Evolutionary conservation across 2,329 filamentous ascomycete species (phyloP).

Genomic region (Aspergillus sp.): DNA sequence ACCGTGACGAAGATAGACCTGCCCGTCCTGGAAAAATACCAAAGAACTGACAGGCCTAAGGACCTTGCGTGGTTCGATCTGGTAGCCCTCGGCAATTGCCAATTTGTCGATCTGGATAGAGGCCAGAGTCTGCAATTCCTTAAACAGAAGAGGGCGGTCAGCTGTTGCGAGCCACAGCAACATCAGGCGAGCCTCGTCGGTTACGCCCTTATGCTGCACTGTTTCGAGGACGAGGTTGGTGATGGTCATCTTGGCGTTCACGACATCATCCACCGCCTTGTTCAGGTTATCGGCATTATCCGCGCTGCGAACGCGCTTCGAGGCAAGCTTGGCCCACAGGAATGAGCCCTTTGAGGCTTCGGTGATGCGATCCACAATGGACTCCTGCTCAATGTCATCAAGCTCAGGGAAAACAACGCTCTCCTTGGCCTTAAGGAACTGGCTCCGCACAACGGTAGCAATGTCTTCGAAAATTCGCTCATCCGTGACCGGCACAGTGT

Average conservation of each 20-base stretch:
- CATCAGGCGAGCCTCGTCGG: slow-evolving; percentile 34
- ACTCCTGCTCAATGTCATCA: slow-evolving; percentile 36
- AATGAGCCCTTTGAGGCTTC: slow-evolving; percentile 41
- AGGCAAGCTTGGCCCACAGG: slow-evolving; percentile 42
- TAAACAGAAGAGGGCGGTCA: slow-evolving; percentile 36
- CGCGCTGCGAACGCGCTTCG: slow-evolving; percentile 34
- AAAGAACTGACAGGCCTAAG: slow-evolving; percentile 36
- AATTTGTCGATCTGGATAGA: slow-evolving; percentile 35
- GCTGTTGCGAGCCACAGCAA: slow-evolving; percentile 42
- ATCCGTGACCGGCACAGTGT: slow-evolving; percentile 29
- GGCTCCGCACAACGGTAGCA: slow-evolving; percentile 33
- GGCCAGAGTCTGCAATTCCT: slow-evolving; percentile 34
- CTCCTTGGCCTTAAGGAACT: slow-evolving; percentile 18
- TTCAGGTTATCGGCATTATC: slow-evolving; percentile 24
- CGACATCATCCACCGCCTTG: slow-evolving; percentile 33
- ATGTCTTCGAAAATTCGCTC: slow-evolving; percentile 43
- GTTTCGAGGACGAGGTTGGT: slow-evolving; percentile 34
- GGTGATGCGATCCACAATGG: slow-evolving; percentile 33
- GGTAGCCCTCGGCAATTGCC: slow-evolving; percentile 26
- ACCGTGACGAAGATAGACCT: slow-evolving; percentile 40
- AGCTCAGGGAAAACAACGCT: slow-evolving; percentile 28
- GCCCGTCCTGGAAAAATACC: slow-evolving; percentile 37
- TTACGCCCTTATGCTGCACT: slow-evolving; percentile 28
- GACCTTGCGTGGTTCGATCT: slow-evolving; percentile 27
- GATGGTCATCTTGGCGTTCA: slow-evolving; percentile 29